These are phyloP conservation scores for Papiliotrema terrestris DNA, from an alignment of 1,284 basidiomycete species.

Conservation along the genomic window DNA sequence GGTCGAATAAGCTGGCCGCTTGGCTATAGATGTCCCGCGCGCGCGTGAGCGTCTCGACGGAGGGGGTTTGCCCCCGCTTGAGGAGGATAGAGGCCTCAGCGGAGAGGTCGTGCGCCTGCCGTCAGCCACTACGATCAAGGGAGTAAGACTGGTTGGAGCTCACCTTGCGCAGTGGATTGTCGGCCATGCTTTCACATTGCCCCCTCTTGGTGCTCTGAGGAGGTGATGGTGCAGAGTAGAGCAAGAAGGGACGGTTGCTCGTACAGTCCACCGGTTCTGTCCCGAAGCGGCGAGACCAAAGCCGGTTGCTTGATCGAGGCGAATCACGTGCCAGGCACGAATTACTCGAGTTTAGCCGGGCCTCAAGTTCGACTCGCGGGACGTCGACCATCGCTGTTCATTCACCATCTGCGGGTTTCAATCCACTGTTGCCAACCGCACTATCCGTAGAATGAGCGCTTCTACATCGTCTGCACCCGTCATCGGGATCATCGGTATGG, in stretches of 20 bases:
- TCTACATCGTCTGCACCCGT: slow-evolving; percentile 57
- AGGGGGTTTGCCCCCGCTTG: slow-evolving; percentile 10
- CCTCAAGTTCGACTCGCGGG: no score
- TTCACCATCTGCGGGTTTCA: no score
- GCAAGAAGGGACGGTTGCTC: no score
- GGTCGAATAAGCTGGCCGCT: slow-evolving; percentile 42
- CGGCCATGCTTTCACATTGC: not conserved
- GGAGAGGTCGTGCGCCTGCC: slow-evolving; percentile 43
- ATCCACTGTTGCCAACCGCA: no score
- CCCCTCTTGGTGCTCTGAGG: not conserved
- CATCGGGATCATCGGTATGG: slow-evolving; percentile 88
- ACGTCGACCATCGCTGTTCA: no score
- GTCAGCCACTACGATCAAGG: not conserved
- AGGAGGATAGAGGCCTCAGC: slow-evolving; percentile 33
- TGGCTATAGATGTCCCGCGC: slow-evolving; percentile 34
- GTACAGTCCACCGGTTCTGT: no score
- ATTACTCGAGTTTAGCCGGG: not conserved
- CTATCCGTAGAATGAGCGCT: no score
- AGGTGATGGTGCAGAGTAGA: no score
- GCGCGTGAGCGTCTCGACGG: slow-evolving; percentile 16
- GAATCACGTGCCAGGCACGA: not conserved
- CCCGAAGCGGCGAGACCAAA: no score
- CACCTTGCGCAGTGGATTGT: not conserved
- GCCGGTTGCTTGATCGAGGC: no score
- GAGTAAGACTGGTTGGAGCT: no score